phyloP scores from a whole-genome alignment of 306 rosid genomes.

The Quercus bicolor region DNA sequence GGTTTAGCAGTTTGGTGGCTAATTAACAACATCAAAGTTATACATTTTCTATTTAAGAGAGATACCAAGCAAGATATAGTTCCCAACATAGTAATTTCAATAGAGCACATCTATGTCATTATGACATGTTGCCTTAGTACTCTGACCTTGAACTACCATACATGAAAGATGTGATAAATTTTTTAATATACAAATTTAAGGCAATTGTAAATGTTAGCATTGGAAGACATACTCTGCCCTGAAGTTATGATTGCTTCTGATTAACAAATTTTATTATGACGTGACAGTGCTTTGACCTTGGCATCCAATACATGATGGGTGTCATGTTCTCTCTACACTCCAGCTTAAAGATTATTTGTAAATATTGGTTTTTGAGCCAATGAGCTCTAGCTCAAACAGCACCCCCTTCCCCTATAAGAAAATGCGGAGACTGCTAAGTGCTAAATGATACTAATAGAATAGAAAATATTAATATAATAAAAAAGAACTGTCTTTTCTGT shows the following conservation, averaged over 20 bases:
- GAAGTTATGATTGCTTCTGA: background rate
- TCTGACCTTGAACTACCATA: background rate
- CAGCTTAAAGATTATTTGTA: background rate
- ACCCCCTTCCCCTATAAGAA: no score
- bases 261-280: background rate
- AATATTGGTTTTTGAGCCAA: no score
- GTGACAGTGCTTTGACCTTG: background rate
- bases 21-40: background rate
- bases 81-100: background rate
- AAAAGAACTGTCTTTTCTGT: no score
- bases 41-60: background rate
- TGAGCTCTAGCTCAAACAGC: no score
- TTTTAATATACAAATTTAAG: background rate
- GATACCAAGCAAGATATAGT: background rate
- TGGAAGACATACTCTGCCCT: background rate
- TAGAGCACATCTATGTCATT: background rate
- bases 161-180: background rate
- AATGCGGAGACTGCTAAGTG: no score
- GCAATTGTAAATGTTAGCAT: background rate
- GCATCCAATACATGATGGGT: background rate
- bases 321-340: background rate
- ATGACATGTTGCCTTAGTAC: background rate
- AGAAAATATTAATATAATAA: no score
- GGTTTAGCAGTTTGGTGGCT: background rate
- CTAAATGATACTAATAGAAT: no score